Evolutionary conservation across 805 yeast genomes (phyloP), one percentile per base, ranked within the genome.

Genomic region (Candida saitoana): DNA sequence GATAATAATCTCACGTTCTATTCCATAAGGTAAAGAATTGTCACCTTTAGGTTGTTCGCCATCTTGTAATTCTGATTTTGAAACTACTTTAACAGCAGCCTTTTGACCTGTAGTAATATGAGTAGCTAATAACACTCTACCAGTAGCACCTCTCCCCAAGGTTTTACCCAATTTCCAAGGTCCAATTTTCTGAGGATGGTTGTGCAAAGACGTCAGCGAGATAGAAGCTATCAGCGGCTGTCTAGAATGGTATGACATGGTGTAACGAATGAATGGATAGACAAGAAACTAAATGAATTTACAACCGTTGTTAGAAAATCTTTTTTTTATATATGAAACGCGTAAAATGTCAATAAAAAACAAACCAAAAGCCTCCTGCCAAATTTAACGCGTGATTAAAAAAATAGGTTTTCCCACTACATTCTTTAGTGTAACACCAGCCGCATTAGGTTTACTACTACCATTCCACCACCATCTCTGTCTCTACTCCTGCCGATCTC

Each of bases 1-100:
- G 52, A 93, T 93, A 53, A 93, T 90, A 49, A 93, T 95, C 60
- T 93, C 99, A 50, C 98, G 77, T 65, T 93, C 99, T 35, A 93
- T 91, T 31, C 99, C 99, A 60, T 91, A 89, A 2, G 96, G 96
- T 44, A 86, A 73, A 1, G 88, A 87, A 24, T 39, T 46, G 4
- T 42, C 39, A 15, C 31, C 19, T 41, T 45, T 45, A 45, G 56
- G 50, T n/a, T n/a, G n/a, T 8, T 20, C 25, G 29, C 66, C 73
- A 22, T 68, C 66, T 48, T 62, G 70, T 45, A 76, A 58, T 40
- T 71, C 75, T 18, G 79, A 73, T 57, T 85, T 85, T 22, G 89
- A 83, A 1, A 85, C 89, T 33, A 86, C 88, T 59, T 86, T 86
- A 17, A 86, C 87, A 3, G 95, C 95, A 8, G 93, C 88, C 49